A percentile compares a stretch with the other conserved stretches of the same genome.
These are phyloP conservation scores for Pseudovirgaria hyperparasitica DNA, from an alignment of 2,329 filamentous ascomycete species.

Conservation along the genomic window DNA sequence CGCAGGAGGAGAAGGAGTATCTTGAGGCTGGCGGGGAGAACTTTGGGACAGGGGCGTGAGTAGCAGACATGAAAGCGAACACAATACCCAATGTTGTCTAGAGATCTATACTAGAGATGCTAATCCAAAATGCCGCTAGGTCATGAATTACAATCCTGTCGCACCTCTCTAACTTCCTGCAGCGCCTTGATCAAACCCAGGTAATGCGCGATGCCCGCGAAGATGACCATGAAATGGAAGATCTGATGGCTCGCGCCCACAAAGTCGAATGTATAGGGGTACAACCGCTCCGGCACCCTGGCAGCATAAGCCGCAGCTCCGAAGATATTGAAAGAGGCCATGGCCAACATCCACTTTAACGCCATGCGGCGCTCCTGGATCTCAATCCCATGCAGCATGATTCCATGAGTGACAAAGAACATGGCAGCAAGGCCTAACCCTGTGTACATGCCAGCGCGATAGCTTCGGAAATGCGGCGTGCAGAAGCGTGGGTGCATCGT, in stretches of 20 bases:
- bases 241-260: conserved; percentile 37
- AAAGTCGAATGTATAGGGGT: conserved; percentile 32
- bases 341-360: conserved; percentile 26
- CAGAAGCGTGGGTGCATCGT: conserved; percentile 26
- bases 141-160: too few species aligned
- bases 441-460: conserved; percentile 29
- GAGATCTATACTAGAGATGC: too few species aligned
- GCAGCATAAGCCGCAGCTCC: conserved; percentile 28
- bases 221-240: conserved; percentile 35
- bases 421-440: conserved; percentile 30
- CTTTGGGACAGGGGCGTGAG: conserved; percentile 27
- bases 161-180: too few species aligned
- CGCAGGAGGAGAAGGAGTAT: conserved; percentile 38
- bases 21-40: conserved; percentile 31
- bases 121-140: too few species aligned
- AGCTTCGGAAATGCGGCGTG: conserved; percentile 24
- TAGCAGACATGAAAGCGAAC: too few species aligned
- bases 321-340: conserved; percentile 25
- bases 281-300: conserved; percentile 32
- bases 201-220: conserved; percentile 11
- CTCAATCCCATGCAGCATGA: conserved; percentile 17
- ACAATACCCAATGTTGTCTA: too few species aligned
- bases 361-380: conserved; percentile 24
- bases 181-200: conserved; percentile 4
- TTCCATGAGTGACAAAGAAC: conserved; percentile 28